Evolutionary conservation across 177 flowering plant species (phyloP), one percentile per base, ranked within the genome.

Genomic region (Vitis hybrid): DNA sequence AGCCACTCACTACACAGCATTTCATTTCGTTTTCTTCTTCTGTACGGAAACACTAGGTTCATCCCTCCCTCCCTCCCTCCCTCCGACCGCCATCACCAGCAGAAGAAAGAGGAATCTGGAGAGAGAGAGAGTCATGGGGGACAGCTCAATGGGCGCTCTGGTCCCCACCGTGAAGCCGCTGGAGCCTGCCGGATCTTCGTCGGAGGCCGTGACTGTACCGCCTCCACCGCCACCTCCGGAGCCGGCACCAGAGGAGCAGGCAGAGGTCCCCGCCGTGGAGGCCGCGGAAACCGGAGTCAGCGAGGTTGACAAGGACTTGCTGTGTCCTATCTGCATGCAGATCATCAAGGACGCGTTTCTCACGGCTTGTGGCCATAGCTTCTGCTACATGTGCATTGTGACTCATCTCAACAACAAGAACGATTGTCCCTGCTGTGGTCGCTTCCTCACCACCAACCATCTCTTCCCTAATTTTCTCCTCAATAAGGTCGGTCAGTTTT

Each of bases 301-400:
- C 65, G 79, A 62, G 48, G 48, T 39, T 60, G 94, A 91, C 50
- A 87, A 71, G 77, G 95, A 91, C 39, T 77, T 85, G 12, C 62
- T 89, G 67, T 93, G 98, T 67, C 98, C 97, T 68, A 91, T 93
- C 18, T 93, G 98, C 78, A 93, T 90, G 92, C 95, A 93, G 81
- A 82, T 88, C 10, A 87, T 93, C 17, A 90, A 82, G 75, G 93
- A 91, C 55, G 98, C 97, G 34, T 91, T 93, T 55, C 80, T 93
- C 6, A 90, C 98, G 5, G 81, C 91, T 4, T 91, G 98, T 64
- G 97, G 98, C 9, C 98, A 93, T 68, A 90, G 91, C 74, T 93
- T 87, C 70, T 93, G 98, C 65, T 93, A 89, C 73, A 89, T 83
- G 84, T 93, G 98, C 66, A 90, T 93, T 39, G 70, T 82, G 9